phyloP scores from a whole-genome alignment of 169 alveolate species.

The Plasmodium knowlesi region DNA sequence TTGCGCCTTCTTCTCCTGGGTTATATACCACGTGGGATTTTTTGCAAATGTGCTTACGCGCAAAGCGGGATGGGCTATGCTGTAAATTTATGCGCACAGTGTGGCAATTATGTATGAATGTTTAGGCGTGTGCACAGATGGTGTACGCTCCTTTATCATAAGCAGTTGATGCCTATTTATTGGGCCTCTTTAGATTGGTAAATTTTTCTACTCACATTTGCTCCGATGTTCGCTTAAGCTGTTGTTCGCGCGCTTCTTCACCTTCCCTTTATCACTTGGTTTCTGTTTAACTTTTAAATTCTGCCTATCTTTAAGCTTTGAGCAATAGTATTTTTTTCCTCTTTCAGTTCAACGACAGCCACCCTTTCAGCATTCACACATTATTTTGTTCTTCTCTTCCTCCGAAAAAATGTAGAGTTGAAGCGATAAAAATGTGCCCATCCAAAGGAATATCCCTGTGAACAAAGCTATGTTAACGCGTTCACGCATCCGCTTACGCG shows the following conservation, averaged over 20 bases:
- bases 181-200: not conserved
- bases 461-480: not conserved
- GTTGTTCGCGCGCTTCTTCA: not conserved
- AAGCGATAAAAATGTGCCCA: not conserved
- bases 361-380: constrained; percentile 26
- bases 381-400: not conserved
- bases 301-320: not conserved
- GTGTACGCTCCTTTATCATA: not conserved
- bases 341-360: constrained; percentile 6
- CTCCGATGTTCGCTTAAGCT: not conserved
- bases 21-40: not conserved
- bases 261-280: not conserved
- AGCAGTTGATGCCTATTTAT: not conserved
- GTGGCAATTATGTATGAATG: not conserved
- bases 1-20: not conserved
- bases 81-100: not conserved
- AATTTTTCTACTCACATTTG: not conserved
- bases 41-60: not conserved
- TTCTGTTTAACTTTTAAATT: constrained; percentile 3
- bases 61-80: not conserved
- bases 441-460: not conserved
- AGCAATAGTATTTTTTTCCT: not conserved
- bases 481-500: not conserved
- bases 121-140: not conserved
- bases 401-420: not conserved